These are phyloP conservation scores for Straminergon stramineum DNA, from an alignment of 225 moss, liverwort and hornwort species.

Conservation along the genomic window DNA sequence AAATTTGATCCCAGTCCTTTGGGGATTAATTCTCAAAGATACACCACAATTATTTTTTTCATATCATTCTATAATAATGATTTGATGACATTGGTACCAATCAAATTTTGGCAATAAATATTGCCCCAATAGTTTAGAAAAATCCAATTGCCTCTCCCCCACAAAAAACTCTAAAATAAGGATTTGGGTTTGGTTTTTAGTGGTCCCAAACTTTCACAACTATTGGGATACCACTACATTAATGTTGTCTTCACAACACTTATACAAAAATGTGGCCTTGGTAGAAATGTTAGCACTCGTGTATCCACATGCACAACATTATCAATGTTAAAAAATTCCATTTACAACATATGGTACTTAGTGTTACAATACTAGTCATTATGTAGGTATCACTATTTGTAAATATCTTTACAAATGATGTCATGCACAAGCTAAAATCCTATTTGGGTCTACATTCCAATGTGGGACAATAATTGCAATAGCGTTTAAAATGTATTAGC, in stretches of 20 bases:
- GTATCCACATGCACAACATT: neutral
- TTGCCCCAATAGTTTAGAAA: neutral
- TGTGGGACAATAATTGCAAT: neutral
- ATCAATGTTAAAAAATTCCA: neutral
- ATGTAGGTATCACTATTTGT: neutral
- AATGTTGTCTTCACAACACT: neutral
- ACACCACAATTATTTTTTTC: neutral
- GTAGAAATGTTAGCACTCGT: accelerated
- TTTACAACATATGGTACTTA: neutral
- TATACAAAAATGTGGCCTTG: neutral
- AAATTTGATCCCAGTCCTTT: neutral
- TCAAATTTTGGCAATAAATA: neutral
- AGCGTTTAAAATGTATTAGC: neutral
- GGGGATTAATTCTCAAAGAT: neutral
- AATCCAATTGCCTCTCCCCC: neutral
- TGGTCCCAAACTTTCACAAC: neutral
- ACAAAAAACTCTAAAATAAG: neutral
- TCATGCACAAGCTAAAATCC: neutral
- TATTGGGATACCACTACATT: neutral
- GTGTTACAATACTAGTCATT: neutral
- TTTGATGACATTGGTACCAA: neutral
- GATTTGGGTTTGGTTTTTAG: accelerated
- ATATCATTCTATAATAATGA: neutral
- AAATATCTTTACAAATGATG: neutral
- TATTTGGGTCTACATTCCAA: neutral